Evolutionary conservation across 371 early-diverging fungal genomes (phyloP), one percentile per base, ranked within the genome.

Genomic region (Polyrhizophydium stewartii): DNA sequence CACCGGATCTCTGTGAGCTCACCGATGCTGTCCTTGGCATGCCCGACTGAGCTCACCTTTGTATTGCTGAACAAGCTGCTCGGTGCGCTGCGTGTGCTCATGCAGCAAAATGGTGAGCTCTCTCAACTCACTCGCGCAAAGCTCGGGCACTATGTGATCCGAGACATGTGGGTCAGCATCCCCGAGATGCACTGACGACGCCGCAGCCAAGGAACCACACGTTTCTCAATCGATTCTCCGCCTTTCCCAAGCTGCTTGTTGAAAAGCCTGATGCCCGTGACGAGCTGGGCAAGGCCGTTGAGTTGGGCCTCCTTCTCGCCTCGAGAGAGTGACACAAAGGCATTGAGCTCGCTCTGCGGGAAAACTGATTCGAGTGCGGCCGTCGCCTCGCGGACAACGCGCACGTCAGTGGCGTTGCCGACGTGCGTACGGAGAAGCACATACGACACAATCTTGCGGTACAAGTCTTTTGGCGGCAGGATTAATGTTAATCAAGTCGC

Each of bases 361-460:
- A 83, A 83, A 16, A 81, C 81, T 0, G 79, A 79, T 60, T 83
- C 83, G 24, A 83, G 69, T 21, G 80, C 83, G 35, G 80, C 81
- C 79, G 81, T 78, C 9, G 81, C 71, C 56, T 83, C 83, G 22
- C 81, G 71, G 17, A 81, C 71, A 10, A 78, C 78, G n/a, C 74
- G 67, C 24, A 79, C 71, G 50, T 83, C 81, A 1, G 75, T 78
- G 17, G 76, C 70, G 43, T 61, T 66, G 27, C 83, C 83, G 19
- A 79, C 71, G 55, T 75, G 68, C 22, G 72, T 73, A 35, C 75
- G 59, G 0, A 75, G 58, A 22, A 83, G 65, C 21, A 81, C 58
- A 57, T 76, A 83, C 7, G 76, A 71, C 1, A 83, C 78, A 16
- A 83, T 81, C 59, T 78, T 77, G 32, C 81, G 67, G 60, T 79